Base-by-base conservation (phyloP, 2,329 filamentous ascomycete species). In the Calonectria pseudoturangicola region DNA sequence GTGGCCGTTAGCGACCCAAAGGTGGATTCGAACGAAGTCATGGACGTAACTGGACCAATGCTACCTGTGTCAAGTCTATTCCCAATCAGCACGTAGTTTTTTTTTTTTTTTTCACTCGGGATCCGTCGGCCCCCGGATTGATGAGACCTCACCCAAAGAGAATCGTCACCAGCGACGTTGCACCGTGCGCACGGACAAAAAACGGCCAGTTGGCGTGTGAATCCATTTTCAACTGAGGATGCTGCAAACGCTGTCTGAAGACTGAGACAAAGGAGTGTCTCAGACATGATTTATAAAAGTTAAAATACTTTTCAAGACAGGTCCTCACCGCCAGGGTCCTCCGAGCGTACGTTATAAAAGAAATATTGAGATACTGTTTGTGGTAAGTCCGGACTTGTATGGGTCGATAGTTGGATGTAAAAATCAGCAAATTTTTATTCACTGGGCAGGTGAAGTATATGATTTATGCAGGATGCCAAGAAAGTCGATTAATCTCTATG, bases 1-100 rank as follows among this genome's bases (percentile, higher is more conserved):
- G 88, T 88, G 0, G 90, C 84, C 1, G 88, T 89, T 51, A 89
- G 85, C 18, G 84, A 81, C 2, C 90, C 90, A 76, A 92, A 89
- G 4, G 85, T 84, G 2, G 81, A 69, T 8, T 82, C 82, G 78
- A 91, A 92, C 18, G 83, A 81, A 0, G 84, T 76, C 90, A 92
- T 92, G 4, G 87, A 86, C 0, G 90, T 92, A 0, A 92, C 86
- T 4, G 90, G 88, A 2, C 91, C 90, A 64, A 92, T 90, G 30
- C 86, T 88, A 8, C 90, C 89, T 0, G 89, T 84, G 50, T 85
- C 83, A 50, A 65, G 8, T 66, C 71, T 81, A 76, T 48, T 25
- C 9, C 12, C 6, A 21, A 21, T 48, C 8, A 48, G 12, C n/a
- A 48, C 5, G 9, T 48, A 4, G 21, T 45, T 8, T 18, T 7